A percentile compares a stretch with the other conserved stretches of the same genome.
These are phyloP conservation scores for Oleoguttula mirabilis DNA, from an alignment of 495 filamentous ascomycete species.

Conservation along the genomic window DNA sequence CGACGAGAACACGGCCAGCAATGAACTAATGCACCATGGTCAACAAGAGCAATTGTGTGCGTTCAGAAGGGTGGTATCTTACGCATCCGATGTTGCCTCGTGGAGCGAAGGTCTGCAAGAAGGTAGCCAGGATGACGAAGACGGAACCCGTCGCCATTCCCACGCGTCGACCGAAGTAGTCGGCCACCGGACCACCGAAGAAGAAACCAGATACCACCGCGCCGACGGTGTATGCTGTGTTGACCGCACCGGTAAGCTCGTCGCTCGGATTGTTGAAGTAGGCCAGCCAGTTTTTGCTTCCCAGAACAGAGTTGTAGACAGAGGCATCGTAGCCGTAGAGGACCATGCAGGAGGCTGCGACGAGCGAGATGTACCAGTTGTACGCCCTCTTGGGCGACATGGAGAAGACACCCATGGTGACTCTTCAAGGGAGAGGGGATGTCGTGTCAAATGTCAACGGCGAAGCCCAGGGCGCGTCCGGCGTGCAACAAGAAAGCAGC, in stretches of 20 bases:
- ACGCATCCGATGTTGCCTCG: constrained; percentile 39
- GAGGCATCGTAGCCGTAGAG: constrained; percentile 57
- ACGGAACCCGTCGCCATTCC: constrained; percentile 44
- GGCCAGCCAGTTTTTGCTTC: constrained; percentile 45
- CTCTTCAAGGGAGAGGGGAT: too few species aligned
- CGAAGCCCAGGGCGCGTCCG: too few species aligned
- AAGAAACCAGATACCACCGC: constrained; percentile 53
- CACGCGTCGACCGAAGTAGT: constrained; percentile 39
- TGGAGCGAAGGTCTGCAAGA: constrained; percentile 50
- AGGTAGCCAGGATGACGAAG: constrained; percentile 47
- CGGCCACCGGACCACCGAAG: constrained; percentile 20
- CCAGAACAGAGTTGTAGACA: constrained; percentile 53
- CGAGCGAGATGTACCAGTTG: constrained; percentile 2
- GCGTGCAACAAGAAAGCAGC: too few species aligned
- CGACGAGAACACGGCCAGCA: constrained; percentile 48
- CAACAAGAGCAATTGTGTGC: too few species aligned
- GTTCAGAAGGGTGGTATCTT: too few species aligned
- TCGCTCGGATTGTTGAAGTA: constrained; percentile 43
- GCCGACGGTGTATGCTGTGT: constrained; percentile 52
- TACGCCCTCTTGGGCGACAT: background rate
- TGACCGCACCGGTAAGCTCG: constrained; percentile 43
- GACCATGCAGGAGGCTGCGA: constrained; percentile 41
- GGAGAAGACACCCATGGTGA: background rate
- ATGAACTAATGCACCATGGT: too few species aligned
- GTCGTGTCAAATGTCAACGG: too few species aligned